phyloP scores from a whole-genome alignment of 305 asterid species.

The Plantago rigida region DNA sequence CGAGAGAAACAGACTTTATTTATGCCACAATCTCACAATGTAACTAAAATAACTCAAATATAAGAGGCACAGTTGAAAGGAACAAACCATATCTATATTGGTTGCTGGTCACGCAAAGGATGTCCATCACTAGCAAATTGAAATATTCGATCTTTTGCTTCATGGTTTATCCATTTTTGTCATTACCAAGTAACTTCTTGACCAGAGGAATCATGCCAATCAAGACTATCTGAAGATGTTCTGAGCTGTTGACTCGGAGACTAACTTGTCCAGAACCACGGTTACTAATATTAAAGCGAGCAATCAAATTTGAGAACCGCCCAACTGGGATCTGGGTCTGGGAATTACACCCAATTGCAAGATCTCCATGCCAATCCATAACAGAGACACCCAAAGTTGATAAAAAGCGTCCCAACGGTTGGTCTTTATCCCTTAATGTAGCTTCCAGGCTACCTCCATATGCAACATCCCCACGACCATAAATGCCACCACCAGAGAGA shows the following conservation, averaged over 20 bases:
- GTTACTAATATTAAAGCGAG: conserved; percentile 68
- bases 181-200: conserved; percentile 45
- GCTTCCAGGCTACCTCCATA: conserved; percentile 94
- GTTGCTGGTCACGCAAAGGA: conserved; percentile 28
- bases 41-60: conserved; percentile 6
- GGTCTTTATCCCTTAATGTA: conserved; percentile 71
- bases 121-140: conserved; percentile 29
- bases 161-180: conserved; percentile 25
- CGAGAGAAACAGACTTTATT: too few relatives aligned
- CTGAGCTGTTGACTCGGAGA: conserved; percentile 69
- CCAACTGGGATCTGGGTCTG: conserved; percentile 90
- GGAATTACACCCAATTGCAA: conserved; percentile 79
- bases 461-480: conserved; percentile 86
- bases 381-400: conserved; percentile 72
- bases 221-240: conserved; percentile 78
- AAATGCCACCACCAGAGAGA: conserved; percentile 82
- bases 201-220: conserved; percentile 61
- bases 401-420: conserved; percentile 70
- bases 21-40: background rate
- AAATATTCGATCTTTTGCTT: conserved; percentile 21
- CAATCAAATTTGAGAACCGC: conserved; percentile 66
- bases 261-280: conserved; percentile 84
- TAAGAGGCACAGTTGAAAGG: conserved; percentile 1
- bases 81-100: conserved; percentile 37
- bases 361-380: conserved; percentile 97